Evolutionary conservation across 257 asterid species (phyloP).

Genomic region (Solanum megistacrolobum): DNA sequence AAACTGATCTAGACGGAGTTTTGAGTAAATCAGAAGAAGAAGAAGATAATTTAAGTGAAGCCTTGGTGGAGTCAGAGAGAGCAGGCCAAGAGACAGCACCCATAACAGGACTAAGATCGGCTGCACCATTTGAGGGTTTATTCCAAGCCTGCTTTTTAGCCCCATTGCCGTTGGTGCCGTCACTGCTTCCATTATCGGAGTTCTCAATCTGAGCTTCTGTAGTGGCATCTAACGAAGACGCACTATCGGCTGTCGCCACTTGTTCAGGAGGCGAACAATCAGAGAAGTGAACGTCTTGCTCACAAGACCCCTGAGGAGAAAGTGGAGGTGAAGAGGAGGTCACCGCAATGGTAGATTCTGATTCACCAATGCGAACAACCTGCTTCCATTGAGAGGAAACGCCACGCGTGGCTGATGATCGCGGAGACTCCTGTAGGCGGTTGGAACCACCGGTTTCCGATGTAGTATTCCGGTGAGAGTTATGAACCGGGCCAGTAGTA

Average conservation of each 20-base stretch:
- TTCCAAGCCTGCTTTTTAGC: constrained; percentile 56
- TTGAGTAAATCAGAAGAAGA: constrained; percentile 33
- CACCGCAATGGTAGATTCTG: constrained; percentile 19
- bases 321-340: constrained; percentile 6
- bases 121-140: constrained; percentile 33
- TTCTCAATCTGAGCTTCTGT: constrained; percentile 28
- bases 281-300: constrained; percentile 15
- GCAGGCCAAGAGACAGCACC: constrained; percentile 81
- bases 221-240: constrained; percentile 1
- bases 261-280: constrained; percentile 11
- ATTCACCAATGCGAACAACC: constrained; percentile 50
- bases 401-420: constrained; percentile 6
- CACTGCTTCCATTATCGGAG: not conserved
- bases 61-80: constrained; percentile 59
- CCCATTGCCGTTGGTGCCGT: constrained; percentile 8
- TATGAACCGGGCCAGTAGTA: not conserved
- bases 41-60: constrained; percentile 45
- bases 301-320: constrained; percentile 5
- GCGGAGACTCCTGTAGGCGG: constrained; percentile 18
- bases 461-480: not conserved
- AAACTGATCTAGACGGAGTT: constrained; percentile 18
- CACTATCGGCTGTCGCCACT: not conserved
- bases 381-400: constrained; percentile 42
- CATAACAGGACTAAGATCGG: constrained; percentile 49
- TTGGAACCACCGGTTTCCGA: constrained; percentile 7